Percentiles rank a stretch among this genome's conserved stretches.
Conservation (phyloP, 2,329 filamentous ascomycete species). For the Stachybotrys chlorohalonatus region DNA sequence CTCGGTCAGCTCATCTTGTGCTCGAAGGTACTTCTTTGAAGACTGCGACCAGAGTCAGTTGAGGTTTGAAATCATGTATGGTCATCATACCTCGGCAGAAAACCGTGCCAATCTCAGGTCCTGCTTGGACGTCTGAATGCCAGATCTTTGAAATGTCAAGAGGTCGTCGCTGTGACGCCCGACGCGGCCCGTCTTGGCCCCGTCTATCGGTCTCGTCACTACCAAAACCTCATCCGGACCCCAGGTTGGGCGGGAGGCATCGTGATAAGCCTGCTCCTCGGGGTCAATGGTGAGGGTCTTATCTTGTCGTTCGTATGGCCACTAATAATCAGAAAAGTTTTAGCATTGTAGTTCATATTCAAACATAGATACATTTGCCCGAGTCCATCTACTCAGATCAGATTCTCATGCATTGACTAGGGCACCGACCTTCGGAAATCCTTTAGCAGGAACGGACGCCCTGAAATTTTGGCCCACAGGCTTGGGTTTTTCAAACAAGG, state of each 20-base stretch:
- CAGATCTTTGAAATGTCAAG: conserved; percentile 24
- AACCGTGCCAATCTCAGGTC: conserved; percentile 59
- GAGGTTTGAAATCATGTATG: not conserved
- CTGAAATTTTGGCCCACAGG: conserved; percentile 45
- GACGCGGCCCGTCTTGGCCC: conserved; percentile 27
- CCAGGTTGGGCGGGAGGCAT: conserved; percentile 72
- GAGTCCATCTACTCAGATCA: conserved; percentile 12
- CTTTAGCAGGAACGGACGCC: conserved; percentile 45
- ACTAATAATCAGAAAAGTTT: conserved; percentile 51
- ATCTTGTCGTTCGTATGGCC: conserved; percentile 73
- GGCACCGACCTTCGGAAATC: conserved; percentile 83
- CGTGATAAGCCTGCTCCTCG: conserved; percentile 59
- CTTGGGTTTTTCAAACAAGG: conserved; percentile 70
- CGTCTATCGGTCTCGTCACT: conserved; percentile 32
- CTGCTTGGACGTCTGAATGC: conserved; percentile 53
- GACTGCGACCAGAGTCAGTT: conserved; percentile 26
- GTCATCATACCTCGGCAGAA: conserved; percentile 38
- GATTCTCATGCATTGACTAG: conserved; percentile 24
- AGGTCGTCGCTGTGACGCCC: conserved; percentile 17
- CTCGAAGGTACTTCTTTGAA: conserved; percentile 42
- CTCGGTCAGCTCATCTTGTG: conserved; percentile 46
- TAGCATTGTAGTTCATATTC: conserved; percentile 29
- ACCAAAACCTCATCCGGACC: conserved; percentile 65
- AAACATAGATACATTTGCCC: conserved; percentile 23
- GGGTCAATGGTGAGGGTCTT: conserved; percentile 59